Conservation (phyloP, 1,284 basidiomycete species). For the Pseudomicrostroma phylloplanum region DNA sequence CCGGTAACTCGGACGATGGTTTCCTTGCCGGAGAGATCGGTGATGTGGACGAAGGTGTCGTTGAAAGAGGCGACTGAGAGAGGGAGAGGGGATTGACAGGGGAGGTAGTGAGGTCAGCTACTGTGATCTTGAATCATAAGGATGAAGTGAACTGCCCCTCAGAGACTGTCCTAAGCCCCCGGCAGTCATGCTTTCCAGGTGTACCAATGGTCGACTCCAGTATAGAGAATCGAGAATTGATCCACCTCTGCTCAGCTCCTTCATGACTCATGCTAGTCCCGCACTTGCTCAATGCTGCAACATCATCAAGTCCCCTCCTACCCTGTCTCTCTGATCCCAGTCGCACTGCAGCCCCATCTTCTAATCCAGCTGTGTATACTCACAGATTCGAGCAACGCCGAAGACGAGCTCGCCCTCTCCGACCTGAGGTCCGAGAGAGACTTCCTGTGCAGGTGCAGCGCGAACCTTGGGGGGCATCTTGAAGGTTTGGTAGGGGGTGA, state of each 20-base stretch:
- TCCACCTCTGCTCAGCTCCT: too few relatives aligned
- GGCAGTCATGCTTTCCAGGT: too few relatives aligned
- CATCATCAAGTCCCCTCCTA: not conserved
- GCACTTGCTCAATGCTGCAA: too few relatives aligned
- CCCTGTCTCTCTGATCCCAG: not conserved
- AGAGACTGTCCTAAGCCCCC: too few relatives aligned
- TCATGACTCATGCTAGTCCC: too few relatives aligned
- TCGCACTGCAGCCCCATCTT: too few relatives aligned
- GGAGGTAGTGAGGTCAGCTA: not conserved
- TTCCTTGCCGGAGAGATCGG: slow-evolving; percentile 97
- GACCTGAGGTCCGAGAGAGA: slow-evolving; percentile 50
- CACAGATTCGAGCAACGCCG: slow-evolving; percentile 37
- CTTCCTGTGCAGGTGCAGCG: slow-evolving; percentile 39
- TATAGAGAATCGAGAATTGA: too few relatives aligned
- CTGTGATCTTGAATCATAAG: slow-evolving; percentile 6
- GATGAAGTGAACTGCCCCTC: not conserved
- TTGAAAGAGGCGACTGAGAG: slow-evolving; percentile 64
- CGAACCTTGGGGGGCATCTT: slow-evolving; percentile 47
- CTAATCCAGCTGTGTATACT: not conserved
- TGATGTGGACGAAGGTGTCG: slow-evolving; percentile 99
- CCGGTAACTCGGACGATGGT: slow-evolving; percentile 96
- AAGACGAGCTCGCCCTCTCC: slow-evolving; percentile 51
- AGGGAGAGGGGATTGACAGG: slow-evolving; percentile 17
- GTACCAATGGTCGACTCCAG: too few relatives aligned
- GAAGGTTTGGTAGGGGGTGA: not conserved